Percentiles rank a stretch among this genome's conserved stretches.
Conservation (phyloP, 768 basidiomycete species). For the Agrocybe praecox region DNA sequence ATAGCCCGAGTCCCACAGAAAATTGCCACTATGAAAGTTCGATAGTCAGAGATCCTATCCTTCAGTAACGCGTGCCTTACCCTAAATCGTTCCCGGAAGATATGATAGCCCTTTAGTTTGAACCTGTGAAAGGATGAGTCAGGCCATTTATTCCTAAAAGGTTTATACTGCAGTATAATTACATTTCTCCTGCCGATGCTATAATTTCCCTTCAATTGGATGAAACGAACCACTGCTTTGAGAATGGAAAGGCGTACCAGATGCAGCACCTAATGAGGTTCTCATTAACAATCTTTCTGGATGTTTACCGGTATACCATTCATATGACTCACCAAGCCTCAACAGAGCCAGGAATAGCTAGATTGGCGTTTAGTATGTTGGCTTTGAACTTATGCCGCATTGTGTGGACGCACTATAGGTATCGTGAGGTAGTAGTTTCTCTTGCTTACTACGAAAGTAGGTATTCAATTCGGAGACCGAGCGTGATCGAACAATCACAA, state of each 20-base stretch:
- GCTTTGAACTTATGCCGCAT: neutral
- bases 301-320: no score
- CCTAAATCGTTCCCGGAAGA: conserved; percentile 11
- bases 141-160: neutral
- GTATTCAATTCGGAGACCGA: neutral
- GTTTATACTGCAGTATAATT: neutral
- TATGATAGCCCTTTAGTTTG: neutral
- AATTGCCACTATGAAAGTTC: conserved; percentile 44
- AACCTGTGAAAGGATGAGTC: conserved; percentile 13
- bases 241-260: conserved; percentile 18
- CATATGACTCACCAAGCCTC: neutral
- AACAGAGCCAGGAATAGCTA: conserved; percentile 21
- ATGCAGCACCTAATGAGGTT: conserved; percentile 15
- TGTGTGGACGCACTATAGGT: conserved; percentile 1
- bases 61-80: conserved; percentile 7
- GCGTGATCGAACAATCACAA: no score
- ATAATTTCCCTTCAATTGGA: neutral
- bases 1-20: conserved; percentile 51
- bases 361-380: neutral
- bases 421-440: neutral
- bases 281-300: neutral
- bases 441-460: conserved; percentile 6
- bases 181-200: conserved; percentile 6
- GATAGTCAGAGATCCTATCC: neutral
- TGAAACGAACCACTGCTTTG: no score